A percentile compares a stretch with the other conserved stretches of the same genome.
These are phyloP conservation scores for Euryodendron excelsum DNA, from an alignment of 148 eudicot species.

Conservation along the genomic window DNA sequence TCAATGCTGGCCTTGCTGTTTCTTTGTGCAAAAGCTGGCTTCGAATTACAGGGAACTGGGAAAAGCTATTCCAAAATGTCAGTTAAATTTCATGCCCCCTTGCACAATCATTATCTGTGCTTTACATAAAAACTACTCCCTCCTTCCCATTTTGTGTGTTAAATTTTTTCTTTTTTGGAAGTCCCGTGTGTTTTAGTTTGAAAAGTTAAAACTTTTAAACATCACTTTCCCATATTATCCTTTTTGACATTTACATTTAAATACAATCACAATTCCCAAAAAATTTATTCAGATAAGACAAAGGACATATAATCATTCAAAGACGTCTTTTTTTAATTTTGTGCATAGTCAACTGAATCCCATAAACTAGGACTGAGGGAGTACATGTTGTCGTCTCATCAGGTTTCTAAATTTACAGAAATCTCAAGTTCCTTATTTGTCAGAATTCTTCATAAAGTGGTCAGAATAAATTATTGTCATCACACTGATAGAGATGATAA, in stretches of 20 bases:
- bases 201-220: neutral
- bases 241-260: neutral
- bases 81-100: slow-evolving; percentile 20
- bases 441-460: neutral
- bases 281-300: neutral
- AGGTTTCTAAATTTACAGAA: neutral
- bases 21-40: slow-evolving; percentile 85
- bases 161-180: neutral
- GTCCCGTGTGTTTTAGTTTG: neutral
- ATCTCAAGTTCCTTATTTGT: neutral
- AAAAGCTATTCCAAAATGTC: slow-evolving; percentile 46
- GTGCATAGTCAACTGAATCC: neutral
- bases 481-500: neutral
- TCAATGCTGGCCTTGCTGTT: slow-evolving; percentile 81
- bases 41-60: slow-evolving; percentile 48
- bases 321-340: neutral
- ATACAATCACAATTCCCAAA: neutral
- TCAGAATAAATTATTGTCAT: neutral
- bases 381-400: neutral
- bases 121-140: neutral
- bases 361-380: neutral
- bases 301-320: neutral
- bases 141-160: neutral
- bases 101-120: neutral
- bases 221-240: neutral